Conservation (phyloP, 169 alveolate genomes). For the Plasmodium sp. region DNA sequence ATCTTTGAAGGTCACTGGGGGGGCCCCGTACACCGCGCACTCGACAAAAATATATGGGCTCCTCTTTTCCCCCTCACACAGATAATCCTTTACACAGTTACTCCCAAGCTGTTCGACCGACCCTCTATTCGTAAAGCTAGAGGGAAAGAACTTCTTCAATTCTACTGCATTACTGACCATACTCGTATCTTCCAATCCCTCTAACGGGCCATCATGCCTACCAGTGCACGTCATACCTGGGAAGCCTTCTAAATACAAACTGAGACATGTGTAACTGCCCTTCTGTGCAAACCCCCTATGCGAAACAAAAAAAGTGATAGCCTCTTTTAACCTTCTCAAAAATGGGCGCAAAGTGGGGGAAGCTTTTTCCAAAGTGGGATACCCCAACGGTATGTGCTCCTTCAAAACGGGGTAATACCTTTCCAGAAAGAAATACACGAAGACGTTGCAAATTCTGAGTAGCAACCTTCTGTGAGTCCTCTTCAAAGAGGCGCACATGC, state of each 20-base stretch:
- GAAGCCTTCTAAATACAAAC: not conserved
- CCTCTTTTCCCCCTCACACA: not conserved
- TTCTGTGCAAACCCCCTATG: not conserved
- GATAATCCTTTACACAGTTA: conserved; percentile 6
- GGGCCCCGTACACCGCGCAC: conserved; percentile 43
- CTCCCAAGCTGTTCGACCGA: not conserved
- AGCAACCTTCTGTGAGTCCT: not conserved
- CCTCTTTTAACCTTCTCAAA: conserved; percentile 1
- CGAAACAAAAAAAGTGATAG: not conserved
- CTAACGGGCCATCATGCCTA: not conserved
- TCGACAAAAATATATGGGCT: not conserved
- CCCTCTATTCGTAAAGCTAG: not conserved
- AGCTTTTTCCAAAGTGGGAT: not conserved
- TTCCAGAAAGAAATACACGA: not conserved
- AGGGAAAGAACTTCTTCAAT: not conserved
- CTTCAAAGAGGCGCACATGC: not conserved
- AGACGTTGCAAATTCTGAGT: not conserved
- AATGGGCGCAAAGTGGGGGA: not conserved
- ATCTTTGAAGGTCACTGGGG: conserved; percentile 50
- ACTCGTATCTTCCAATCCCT: not conserved
- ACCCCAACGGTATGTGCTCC: not conserved
- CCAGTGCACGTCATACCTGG: not conserved
- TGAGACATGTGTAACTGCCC: not conserved
- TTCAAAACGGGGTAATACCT: not conserved
- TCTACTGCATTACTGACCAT: not conserved